A percentile compares a stretch with the other conserved stretches of the same genome.
phyloP scores from a whole-genome alignment of 176 grass and related monocot genomes.

The Aegilops sharonensis region DNA sequence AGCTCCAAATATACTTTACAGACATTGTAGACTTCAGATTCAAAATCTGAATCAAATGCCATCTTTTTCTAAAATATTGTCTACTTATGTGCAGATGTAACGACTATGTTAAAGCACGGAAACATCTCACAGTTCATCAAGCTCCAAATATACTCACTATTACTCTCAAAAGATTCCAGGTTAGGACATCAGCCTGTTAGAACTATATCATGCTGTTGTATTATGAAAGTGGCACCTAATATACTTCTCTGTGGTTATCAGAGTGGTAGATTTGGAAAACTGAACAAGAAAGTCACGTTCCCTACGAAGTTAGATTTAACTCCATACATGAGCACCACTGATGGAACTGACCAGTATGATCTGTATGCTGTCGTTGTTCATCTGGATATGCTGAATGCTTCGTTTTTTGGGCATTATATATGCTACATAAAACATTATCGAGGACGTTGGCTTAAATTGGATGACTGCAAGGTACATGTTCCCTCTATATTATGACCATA shows the following conservation, averaged over 20 bases:
- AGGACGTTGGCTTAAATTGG: constrained; percentile 74
- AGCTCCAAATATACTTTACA: neutral
- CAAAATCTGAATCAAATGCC: constrained; percentile 2
- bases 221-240: constrained; percentile 17
- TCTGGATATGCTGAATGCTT: constrained; percentile 96
- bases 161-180: constrained; percentile 98
- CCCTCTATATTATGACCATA: constrained; percentile 14
- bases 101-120: constrained; percentile 96
- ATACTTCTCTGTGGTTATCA: constrained; percentile 38
- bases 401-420: constrained; percentile 99
- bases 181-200: constrained; percentile 37
- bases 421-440: constrained; percentile 77
- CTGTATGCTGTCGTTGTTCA: constrained; percentile 98
- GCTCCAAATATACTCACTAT: constrained; percentile 98
- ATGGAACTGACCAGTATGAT: constrained; percentile 81
- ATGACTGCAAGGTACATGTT: constrained; percentile 93
- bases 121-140: constrained; percentile 94
- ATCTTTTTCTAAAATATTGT: neutral
- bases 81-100: constrained; percentile 67
- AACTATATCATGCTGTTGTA: constrained; percentile 21
- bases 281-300: constrained; percentile 95
- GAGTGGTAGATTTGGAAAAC: constrained; percentile 98
- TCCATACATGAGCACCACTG: constrained; percentile 71
- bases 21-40: neutral
- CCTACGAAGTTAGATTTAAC: constrained; percentile 74